phyloP scores from a whole-genome alignment of 2,329 filamentous ascomycete genomes.

The Xylogone sp. region DNA sequence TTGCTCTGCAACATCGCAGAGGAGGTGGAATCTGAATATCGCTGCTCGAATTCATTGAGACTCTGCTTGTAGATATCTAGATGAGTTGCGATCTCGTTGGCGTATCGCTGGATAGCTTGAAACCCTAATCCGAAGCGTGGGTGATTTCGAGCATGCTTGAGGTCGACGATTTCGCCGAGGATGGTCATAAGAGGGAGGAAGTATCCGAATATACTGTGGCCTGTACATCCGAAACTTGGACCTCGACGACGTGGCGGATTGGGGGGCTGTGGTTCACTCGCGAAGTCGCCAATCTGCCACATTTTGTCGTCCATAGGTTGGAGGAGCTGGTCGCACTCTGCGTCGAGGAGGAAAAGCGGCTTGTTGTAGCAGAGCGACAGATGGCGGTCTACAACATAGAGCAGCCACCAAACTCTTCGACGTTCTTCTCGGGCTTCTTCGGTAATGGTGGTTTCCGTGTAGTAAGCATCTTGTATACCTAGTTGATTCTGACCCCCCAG shows the following conservation, averaged over 20 bases:
- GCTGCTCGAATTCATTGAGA: neutral
- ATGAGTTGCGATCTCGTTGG: neutral
- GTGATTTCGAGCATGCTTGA: neutral
- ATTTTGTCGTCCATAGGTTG: conserved; percentile 6
- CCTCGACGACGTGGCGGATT: neutral
- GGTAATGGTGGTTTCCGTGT: conserved; percentile 14
- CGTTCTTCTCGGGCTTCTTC: conserved; percentile 31
- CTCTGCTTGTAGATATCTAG: conserved; percentile 1
- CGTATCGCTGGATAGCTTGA: neutral
- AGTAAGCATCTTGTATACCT: neutral
- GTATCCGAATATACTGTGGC: neutral
- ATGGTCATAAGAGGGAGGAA: neutral
- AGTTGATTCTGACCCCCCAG: neutral
- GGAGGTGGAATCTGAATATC: neutral
- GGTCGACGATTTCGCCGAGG: neutral
- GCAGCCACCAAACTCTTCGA: conserved; percentile 16
- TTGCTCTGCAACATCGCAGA: neutral
- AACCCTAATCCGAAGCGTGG: neutral
- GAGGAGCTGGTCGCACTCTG: conserved; percentile 38
- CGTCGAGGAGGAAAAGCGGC: conserved; percentile 40
- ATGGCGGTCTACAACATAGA: conserved; percentile 15
- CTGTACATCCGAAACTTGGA: neutral
- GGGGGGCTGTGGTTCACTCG: neutral
- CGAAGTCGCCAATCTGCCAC: conserved; percentile 3
- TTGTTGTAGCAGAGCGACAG: conserved; percentile 15